A percentile compares a stretch with the other conserved stretches of the same genome.
phyloP scores from a whole-genome alignment of 192 early-diverging fungal genomes.

The Pilaira anomala region DNA sequence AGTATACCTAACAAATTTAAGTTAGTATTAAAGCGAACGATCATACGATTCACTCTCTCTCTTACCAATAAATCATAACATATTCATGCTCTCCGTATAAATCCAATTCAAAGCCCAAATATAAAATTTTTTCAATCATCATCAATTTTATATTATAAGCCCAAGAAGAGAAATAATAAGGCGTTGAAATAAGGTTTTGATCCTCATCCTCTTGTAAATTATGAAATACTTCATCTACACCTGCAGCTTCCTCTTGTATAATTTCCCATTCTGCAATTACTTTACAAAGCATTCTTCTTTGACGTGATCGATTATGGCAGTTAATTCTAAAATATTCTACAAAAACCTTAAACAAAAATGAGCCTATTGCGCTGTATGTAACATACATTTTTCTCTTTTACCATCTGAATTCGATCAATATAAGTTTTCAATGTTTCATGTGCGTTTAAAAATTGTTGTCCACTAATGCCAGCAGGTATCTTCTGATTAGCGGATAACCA shows the following conservation, averaged over 20 bases:
- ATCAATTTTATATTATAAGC: constrained; percentile 57
- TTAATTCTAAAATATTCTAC: constrained; percentile 49
- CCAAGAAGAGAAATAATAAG: constrained; percentile 64
- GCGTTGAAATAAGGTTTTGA: constrained; percentile 4
- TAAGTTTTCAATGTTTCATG: constrained; percentile 7
- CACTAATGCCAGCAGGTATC: background rate
- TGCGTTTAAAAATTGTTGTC: constrained; percentile 2
- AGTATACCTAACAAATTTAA: constrained; percentile 13
- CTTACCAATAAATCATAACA: constrained; percentile 56
- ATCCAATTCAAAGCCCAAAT: constrained; percentile 66
- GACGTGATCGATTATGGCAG: constrained; percentile 60
- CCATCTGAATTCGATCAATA: constrained; percentile 24
- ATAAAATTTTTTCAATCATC: constrained; percentile 51
- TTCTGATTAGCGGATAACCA: constrained; percentile 19
- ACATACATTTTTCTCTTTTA: constrained; percentile 2
- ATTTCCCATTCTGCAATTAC: constrained; percentile 55
- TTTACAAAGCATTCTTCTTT: constrained; percentile 57
- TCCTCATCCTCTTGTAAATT: background rate
- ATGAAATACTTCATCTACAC: constrained; percentile 26
- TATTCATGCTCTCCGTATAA: constrained; percentile 64
- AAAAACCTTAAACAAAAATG: no score
- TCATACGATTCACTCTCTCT: no score
- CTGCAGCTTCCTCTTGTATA: constrained; percentile 43
- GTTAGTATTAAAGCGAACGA: no score
- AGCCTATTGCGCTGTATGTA: no score